phyloP scores from a whole-genome alignment of 768 basidiomycete species.

The Russula sp. region DNA sequence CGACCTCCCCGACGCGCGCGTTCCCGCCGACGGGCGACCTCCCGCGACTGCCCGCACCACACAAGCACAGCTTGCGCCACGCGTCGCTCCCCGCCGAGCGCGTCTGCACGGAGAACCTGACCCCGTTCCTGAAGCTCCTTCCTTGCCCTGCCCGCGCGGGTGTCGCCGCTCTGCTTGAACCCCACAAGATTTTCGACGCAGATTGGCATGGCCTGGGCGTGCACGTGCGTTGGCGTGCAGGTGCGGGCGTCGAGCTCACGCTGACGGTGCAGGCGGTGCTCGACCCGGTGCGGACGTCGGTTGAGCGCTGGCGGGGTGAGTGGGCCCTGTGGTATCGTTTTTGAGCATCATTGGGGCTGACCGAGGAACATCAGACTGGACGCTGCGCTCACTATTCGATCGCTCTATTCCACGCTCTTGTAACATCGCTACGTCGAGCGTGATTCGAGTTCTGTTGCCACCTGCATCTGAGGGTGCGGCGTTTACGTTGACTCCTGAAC shows the following conservation, averaged over 20 bases:
- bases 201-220: conserved; percentile 89
- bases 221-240: conserved; percentile 57
- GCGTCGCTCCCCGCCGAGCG: conserved; percentile 75
- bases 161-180: conserved; percentile 74
- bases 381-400: conserved; percentile 61
- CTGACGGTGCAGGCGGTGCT: conserved; percentile 71
- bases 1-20: conserved; percentile 54
- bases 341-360: conserved; percentile 13
- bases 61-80: conserved; percentile 52
- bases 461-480: conserved; percentile 27
- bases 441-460: conserved; percentile 41
- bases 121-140: conserved; percentile 90
- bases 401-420: conserved; percentile 58
- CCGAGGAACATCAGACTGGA: conserved; percentile 54
- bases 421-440: conserved; percentile 61
- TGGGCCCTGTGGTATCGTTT: not conserved
- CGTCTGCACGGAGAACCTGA: conserved; percentile 97
- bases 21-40: conserved; percentile 25
- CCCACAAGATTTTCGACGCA: conserved; percentile 80
- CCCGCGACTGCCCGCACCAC: conserved; percentile 30
- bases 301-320: conserved; percentile 51
- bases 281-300: conserved; percentile 60
- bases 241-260: conserved; percentile 52
- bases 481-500: conserved; percentile 50
- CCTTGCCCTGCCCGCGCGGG: conserved; percentile 91